Evolutionary conservation across 164 flowering plant genomes (phyloP).

Genomic region (Nymphaea thermarum): DNA sequence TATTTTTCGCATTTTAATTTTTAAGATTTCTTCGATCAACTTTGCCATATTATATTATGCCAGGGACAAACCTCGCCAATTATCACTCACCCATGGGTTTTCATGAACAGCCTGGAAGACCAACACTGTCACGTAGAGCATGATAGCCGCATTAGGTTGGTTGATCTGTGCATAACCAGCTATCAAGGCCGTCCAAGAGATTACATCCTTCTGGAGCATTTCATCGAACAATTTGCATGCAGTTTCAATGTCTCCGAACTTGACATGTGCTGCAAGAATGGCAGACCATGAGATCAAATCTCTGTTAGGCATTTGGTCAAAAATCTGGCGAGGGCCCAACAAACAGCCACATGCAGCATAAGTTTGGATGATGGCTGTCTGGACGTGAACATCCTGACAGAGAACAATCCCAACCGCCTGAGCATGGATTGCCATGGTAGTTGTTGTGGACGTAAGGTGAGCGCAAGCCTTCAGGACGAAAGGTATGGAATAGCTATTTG

Average conservation of each 20-base stretch:
- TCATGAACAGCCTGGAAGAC: too few relatives aligned
- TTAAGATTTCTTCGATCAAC: too few relatives aligned
- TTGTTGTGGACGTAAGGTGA: background rate
- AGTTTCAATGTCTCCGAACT: conserved; percentile 17
- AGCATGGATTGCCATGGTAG: conserved; percentile 5
- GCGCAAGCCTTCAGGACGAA: conserved; percentile 7
- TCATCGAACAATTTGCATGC: conserved; percentile 11
- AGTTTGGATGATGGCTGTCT: conserved; percentile 5
- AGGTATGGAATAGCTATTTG: conserved; percentile 8
- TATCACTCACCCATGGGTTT: too few relatives aligned
- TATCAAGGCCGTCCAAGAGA: conserved; percentile 16
- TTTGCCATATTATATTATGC: background rate
- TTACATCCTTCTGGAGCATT: conserved; percentile 20
- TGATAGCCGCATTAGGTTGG: too few relatives aligned
- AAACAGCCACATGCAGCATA: conserved; percentile 7
- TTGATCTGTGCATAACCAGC: too few relatives aligned
- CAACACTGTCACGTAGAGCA: too few relatives aligned
- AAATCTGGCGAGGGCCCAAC: conserved; percentile 4
- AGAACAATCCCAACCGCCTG: conserved; percentile 7
- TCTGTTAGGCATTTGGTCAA: conserved; percentile 8
- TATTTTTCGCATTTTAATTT: too few relatives aligned
- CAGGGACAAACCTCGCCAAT: too few relatives aligned
- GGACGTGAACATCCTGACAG: conserved; percentile 7
- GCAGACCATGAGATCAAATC: conserved; percentile 14
- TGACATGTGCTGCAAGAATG: conserved; percentile 14